phyloP scores from a whole-genome alignment of 129 eudicot genomes.

The Helianthus tuberosus region DNA sequence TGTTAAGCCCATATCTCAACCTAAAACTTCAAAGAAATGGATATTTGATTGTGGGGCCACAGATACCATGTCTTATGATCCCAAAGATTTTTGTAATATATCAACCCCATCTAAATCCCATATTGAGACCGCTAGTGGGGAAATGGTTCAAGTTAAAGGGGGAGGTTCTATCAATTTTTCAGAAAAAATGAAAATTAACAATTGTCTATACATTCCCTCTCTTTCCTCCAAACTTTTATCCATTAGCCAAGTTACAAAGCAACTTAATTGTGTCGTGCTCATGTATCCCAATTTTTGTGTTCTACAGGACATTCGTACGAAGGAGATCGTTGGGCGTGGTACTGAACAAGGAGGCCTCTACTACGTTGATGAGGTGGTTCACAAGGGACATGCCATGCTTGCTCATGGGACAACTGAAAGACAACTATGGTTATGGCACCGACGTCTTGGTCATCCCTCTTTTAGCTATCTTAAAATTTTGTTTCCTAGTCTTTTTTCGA shows the following conservation, averaged over 20 bases:
- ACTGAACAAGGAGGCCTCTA: conserved; percentile 11
- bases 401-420: neutral
- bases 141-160: neutral
- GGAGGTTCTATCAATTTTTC: neutral
- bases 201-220: neutral
- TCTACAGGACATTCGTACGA: conserved; percentile 15
- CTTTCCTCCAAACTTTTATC: neutral
- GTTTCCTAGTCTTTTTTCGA: neutral
- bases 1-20: neutral
- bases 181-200: neutral
- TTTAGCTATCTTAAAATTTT: neutral
- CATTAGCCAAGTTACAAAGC: neutral
- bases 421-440: neutral
- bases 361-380: conserved; percentile 7
- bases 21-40: neutral
- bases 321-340: conserved; percentile 14
- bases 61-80: neutral
- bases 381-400: conserved; percentile 4
- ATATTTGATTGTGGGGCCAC: neutral
- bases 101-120: neutral
- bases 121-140: neutral
- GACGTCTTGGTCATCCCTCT: neutral
- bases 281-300: neutral
- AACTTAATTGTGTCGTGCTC: neutral
- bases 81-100: neutral